phyloP scores from a whole-genome alignment of 2,329 filamentous ascomycete species.

The Fusarium sp. region DNA sequence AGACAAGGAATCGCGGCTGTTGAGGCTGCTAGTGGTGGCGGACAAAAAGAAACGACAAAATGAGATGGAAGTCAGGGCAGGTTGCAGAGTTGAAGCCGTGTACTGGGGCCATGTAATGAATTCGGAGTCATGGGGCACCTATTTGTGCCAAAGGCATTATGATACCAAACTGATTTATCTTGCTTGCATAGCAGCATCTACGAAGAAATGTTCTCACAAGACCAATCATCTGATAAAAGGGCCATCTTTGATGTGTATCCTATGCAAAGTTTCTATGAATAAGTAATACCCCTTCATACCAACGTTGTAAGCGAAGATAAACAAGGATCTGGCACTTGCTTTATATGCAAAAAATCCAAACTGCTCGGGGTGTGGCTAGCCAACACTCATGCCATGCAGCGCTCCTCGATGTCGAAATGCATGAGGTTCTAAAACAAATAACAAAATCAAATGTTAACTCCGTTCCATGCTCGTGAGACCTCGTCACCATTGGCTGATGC shows the following conservation, averaged over 20 bases:
- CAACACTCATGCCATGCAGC: conserved; percentile 8
- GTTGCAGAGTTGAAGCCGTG: neutral
- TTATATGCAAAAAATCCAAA: conserved; percentile 24
- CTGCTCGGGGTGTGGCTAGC: conserved; percentile 1
- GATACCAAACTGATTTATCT: conserved; percentile 33
- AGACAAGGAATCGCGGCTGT: conserved; percentile 51
- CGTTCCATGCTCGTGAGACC: conserved; percentile 45
- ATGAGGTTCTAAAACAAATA: conserved; percentile 20
- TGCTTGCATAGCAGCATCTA: conserved; percentile 34
- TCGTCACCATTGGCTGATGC: conserved; percentile 43
- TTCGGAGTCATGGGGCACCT: conserved; percentile 12
- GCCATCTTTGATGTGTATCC: conserved; percentile 5
- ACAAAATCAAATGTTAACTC: conserved; percentile 41
- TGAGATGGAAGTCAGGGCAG: neutral
- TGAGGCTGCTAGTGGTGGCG: conserved; percentile 30
- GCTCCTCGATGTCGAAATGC: conserved; percentile 10
- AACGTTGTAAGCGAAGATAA: neutral
- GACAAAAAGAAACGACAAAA: conserved; percentile 9
- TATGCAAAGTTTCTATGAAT: conserved; percentile 24
- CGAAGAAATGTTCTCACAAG: conserved; percentile 8
- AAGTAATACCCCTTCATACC: conserved; percentile 5
- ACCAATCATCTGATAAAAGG: neutral
- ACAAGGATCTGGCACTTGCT: neutral
- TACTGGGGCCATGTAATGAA: neutral
- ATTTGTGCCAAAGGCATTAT: conserved; percentile 13